Base-by-base conservation (phyloP, 768 basidiomycete genomes). In the Suillus occidentalis region DNA sequence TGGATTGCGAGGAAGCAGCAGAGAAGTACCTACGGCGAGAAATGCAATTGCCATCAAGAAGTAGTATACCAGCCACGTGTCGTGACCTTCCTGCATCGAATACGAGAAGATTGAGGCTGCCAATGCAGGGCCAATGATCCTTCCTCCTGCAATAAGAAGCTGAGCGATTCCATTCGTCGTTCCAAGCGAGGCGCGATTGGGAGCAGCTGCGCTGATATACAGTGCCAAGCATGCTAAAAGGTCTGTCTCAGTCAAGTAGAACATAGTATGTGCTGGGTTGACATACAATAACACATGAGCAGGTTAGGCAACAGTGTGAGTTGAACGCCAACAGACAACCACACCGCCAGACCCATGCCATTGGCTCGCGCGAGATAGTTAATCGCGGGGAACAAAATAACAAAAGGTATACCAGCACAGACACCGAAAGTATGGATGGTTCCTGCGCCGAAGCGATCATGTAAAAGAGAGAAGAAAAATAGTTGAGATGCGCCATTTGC, bases 41-140 rank as follows among this genome's bases (percentile, higher is more conserved):
- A 61, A 66, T 8, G 65, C 70, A 36, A 76, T 63, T 2, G 16
- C n/a, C 1, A 64, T 6, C 7, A 76, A 55, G 22, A 63, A 77
- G 61, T 73, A 77, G 22, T 76, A 77, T 1, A 37, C 70, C 18
- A 69, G 69, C 74, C 70, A 72, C 2, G 74, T 72, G 14, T 60
- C 67, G 4, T 42, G 67, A 10, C 70, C 72, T 0, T 79, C 77
- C 40, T 84, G 80, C 47, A 87, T 84, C 0, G 89, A 89, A 50
- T 90, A 71, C 25, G 90, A 87, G 76, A 88, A 92, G 55, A 91
- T 78, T 39, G 89, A 89, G 62, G 84, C 86, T 1, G 87, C 79
- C 3, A 79, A 69, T 20, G 84, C 84, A 5, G 88, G 88, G 16
- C 89, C 90, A 63, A 85, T 65, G n/a, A 78, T 69, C 50, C 82